Conservation (phyloP, 306 rosid species). For the Arachis stenosperma region DNA sequence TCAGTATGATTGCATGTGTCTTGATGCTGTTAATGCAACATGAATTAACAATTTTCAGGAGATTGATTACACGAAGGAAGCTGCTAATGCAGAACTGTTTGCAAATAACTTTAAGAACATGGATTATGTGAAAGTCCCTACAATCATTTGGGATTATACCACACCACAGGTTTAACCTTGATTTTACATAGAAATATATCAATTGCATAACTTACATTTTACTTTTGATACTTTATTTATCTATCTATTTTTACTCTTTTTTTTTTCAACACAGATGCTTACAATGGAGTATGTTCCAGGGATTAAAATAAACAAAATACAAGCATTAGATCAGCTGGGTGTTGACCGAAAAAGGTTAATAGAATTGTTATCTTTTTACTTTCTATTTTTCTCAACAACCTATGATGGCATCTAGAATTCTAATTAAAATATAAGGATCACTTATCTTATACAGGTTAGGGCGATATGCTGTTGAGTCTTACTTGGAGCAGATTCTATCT, state of each 20-base stretch:
- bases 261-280: constrained; percentile 64
- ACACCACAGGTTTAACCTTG: constrained; percentile 81
- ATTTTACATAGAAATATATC: constrained; percentile 31
- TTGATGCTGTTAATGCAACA: constrained; percentile 31
- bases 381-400: constrained; percentile 33
- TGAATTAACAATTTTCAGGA: constrained; percentile 65
- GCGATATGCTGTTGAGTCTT: constrained; percentile 96
- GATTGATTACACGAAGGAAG: constrained; percentile 99
- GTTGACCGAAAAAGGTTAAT: constrained; percentile 86
- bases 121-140: constrained; percentile 95
- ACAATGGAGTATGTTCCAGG: constrained; percentile 99
- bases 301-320: constrained; percentile 90
- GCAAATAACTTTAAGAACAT: constrained; percentile 81
- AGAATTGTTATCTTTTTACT: constrained; percentile 34
- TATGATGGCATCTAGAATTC: constrained; percentile 24
- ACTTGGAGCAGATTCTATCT: constrained; percentile 95
- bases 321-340: constrained; percentile 96
- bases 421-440: constrained; percentile 13
- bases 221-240: constrained; percentile 17
- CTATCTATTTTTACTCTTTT: constrained; percentile 27
- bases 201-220: constrained; percentile 21
- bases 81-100: constrained; percentile 86
- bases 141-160: constrained; percentile 86
- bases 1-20: constrained; percentile 30
- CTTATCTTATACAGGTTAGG: constrained; percentile 67